A percentile compares a stretch with the other conserved stretches of the same genome.
Evolutionary conservation across 768 basidiomycete species (phyloP).

Genomic region (Mycena chlorophos): DNA sequence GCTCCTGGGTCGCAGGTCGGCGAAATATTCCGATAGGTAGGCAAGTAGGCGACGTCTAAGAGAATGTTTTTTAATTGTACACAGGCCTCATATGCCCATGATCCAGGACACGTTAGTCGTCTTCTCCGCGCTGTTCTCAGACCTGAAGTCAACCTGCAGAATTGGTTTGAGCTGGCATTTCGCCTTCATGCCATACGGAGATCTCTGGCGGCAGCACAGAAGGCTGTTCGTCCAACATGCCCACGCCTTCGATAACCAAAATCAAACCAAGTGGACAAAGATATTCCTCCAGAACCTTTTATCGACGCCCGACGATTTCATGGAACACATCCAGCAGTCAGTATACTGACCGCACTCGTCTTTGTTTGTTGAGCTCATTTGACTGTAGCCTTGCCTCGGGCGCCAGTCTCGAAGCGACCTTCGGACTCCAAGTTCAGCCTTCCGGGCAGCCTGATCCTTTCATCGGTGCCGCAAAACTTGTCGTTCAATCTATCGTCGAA

Average conservation of each 20-base stretch:
- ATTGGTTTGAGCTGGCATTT: slow-evolving; percentile 25
- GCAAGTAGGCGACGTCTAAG: background rate
- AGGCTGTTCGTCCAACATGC: slow-evolving; percentile 20
- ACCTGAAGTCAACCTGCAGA: slow-evolving; percentile 7
- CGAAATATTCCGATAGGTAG: slow-evolving; percentile 23
- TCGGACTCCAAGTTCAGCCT: slow-evolving; percentile 24
- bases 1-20: slow-evolving; percentile 21
- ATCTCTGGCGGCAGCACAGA: slow-evolving; percentile 20
- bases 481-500: slow-evolving; percentile 17
- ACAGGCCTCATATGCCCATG: slow-evolving; percentile 24
- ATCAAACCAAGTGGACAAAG: slow-evolving; percentile 19
- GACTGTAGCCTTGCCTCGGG: slow-evolving; percentile 21
- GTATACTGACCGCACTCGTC: background rate
- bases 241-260: slow-evolving; percentile 7
- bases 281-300: slow-evolving; percentile 20
- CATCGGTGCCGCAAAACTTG: slow-evolving; percentile 20
- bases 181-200: slow-evolving; percentile 24
- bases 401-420: slow-evolving; percentile 18
- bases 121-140: background rate
- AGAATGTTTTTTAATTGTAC: background rate
- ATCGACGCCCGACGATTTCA: slow-evolving; percentile 13
- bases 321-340: slow-evolving; percentile 22
- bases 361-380: background rate
- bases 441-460: slow-evolving; percentile 23
- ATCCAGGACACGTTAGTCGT: slow-evolving; percentile 20